phyloP scores from a whole-genome alignment of 805 yeast species.

The Yarrowia alimentaria region DNA sequence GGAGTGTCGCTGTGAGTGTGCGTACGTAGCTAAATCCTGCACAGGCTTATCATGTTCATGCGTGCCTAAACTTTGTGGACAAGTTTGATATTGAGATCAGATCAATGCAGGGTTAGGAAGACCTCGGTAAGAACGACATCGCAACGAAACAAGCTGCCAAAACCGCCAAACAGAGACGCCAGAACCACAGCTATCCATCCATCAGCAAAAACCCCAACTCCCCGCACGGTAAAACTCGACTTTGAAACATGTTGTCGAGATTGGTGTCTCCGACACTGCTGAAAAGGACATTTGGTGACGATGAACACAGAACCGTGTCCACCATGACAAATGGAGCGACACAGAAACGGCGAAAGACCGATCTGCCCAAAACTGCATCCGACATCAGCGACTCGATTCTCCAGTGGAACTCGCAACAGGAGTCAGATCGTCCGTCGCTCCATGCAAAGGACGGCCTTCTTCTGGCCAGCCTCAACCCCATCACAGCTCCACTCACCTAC shows the following conservation, averaged over 20 bases:
- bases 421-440: conserved; percentile 28
- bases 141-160: background rate
- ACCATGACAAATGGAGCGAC: background rate
- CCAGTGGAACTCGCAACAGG: background rate
- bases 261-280: conserved; percentile 7
- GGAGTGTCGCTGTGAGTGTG: too few relatives aligned
- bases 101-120: conserved; percentile 21
- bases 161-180: background rate
- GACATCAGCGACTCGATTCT: conserved; percentile 17
- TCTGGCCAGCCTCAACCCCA: conserved; percentile 30
- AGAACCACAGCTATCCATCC: background rate
- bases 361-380: background rate
- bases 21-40: conserved; percentile 1
- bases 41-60: conserved; percentile 16
- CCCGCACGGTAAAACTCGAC: too few relatives aligned
- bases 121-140: background rate
- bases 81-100: conserved; percentile 26
- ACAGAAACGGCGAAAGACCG: background rate
- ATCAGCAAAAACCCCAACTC: too few relatives aligned
- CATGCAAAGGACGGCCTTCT: conserved; percentile 9
- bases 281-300: conserved; percentile 14
- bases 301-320: background rate
- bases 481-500: conserved; percentile 35
- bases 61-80: conserved; percentile 19
- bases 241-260: conserved; percentile 12